phyloP scores from a whole-genome alignment of 1,284 basidiomycete genomes.

The Leccinum subspadiceum region DNA sequence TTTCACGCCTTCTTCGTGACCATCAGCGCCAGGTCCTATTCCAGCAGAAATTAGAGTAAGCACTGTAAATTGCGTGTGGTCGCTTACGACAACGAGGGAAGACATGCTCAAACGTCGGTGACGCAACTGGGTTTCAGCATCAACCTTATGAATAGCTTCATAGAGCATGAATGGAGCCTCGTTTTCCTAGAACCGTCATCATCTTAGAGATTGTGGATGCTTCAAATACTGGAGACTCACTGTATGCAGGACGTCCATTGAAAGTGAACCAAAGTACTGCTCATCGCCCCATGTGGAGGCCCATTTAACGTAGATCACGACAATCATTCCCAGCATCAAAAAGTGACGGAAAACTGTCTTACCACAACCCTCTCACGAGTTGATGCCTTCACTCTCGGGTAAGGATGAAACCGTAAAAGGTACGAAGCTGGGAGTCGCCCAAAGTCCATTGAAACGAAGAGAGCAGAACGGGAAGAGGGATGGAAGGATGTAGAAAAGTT shows the following conservation, averaged over 20 bases:
- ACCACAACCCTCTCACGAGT: constrained; percentile 28
- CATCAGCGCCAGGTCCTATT: constrained; percentile 28
- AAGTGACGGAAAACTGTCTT: constrained; percentile 6
- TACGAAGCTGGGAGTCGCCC: constrained; percentile 25
- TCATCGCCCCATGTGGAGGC: neutral
- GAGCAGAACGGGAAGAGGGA: neutral
- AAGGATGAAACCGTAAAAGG: constrained; percentile 29
- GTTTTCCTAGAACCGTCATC: constrained; percentile 6
- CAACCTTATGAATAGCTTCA: constrained; percentile 12
- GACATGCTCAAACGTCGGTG: constrained; percentile 21
- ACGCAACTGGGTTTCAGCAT: constrained; percentile 3
- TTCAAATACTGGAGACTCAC: constrained; percentile 9
- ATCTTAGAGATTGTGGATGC: neutral
- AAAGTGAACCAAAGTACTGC: neutral
- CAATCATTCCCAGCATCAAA: constrained; percentile 8
- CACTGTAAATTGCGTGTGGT: neutral
- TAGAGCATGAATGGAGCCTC: constrained; percentile 1
- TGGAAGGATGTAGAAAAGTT: neutral
- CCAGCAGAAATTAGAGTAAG: constrained; percentile 1
- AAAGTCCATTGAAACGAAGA: constrained; percentile 20
- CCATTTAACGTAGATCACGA: constrained; percentile 6
- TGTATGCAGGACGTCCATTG: neutral
- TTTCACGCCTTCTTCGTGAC: constrained; percentile 4
- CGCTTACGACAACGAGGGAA: constrained; percentile 26
- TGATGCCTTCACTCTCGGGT: constrained; percentile 26